These are phyloP conservation scores for Aspergillus fumigatus DNA, from an alignment of 2,329 filamentous ascomycete genomes.

Conservation along the genomic window DNA sequence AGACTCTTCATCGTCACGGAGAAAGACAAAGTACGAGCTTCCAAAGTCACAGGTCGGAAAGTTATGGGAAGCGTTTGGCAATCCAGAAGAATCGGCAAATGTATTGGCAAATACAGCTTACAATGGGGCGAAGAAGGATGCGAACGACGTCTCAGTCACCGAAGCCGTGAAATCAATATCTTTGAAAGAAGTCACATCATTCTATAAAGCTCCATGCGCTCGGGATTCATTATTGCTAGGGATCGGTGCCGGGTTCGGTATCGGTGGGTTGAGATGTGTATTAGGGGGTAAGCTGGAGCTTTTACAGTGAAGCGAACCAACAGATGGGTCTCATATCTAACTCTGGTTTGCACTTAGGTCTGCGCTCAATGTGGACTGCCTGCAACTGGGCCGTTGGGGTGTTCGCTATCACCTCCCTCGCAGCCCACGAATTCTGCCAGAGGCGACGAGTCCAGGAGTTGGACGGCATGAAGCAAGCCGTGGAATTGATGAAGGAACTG, in stretches of 20 bases:
- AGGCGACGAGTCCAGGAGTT: constrained; percentile 68
- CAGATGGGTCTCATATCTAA: constrained; percentile 2
- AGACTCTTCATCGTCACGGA: constrained; percentile 17
- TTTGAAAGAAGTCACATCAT: constrained; percentile 52
- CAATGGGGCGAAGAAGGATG: constrained; percentile 56
- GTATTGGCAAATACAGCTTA: constrained; percentile 53
- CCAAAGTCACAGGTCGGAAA: constrained; percentile 45
- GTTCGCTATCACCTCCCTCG: constrained; percentile 65
- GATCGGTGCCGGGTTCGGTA: constrained; percentile 71
- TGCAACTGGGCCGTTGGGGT: constrained; percentile 82
- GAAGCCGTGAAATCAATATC: constrained; percentile 42
- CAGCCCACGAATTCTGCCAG: constrained; percentile 81
- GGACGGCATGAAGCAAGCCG: constrained; percentile 76
- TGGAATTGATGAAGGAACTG: constrained; percentile 74
- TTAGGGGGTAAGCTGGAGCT: constrained; percentile 58
- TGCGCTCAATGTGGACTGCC: constrained; percentile 60
- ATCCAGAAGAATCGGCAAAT: constrained; percentile 49
- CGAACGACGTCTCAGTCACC: constrained; percentile 39
- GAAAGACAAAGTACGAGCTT: constrained; percentile 39
- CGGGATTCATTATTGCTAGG: constrained; percentile 77
- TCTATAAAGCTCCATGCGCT: constrained; percentile 78
- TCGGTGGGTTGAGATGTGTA: constrained; percentile 70
- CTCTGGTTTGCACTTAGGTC: constrained; percentile 16
- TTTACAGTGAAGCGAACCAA: background rate
- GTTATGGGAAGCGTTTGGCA: constrained; percentile 46